Conservation (phyloP, 2,329 filamentous ascomycete genomes). For the Pyrenophora graminea region DNA sequence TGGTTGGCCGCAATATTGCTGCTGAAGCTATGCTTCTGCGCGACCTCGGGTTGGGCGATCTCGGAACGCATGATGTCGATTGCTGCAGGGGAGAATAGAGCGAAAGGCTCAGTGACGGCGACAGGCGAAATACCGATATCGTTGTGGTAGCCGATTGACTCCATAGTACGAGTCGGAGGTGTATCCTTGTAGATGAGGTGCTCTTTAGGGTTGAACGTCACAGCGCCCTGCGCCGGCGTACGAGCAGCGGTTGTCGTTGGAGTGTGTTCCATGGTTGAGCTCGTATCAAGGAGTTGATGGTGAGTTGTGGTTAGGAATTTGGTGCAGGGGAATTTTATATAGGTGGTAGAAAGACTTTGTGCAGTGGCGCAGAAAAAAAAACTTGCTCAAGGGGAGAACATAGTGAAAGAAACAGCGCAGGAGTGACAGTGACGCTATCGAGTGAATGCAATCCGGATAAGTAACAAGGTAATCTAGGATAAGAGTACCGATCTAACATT, state of each 20-base stretch:
- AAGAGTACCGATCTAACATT: too few relatives aligned
- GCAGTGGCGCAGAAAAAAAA: too few relatives aligned
- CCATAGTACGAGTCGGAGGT: constrained; percentile 63
- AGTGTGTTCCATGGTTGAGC: not conserved
- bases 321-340: too few relatives aligned
- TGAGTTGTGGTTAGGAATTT: too few relatives aligned
- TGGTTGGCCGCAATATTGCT: constrained; percentile 64
- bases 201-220: constrained; percentile 57
- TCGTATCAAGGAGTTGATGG: too few relatives aligned
- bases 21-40: constrained; percentile 61
- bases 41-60: constrained; percentile 62
- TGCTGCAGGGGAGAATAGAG: constrained; percentile 65
- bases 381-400: too few relatives aligned
- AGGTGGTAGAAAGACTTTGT: too few relatives aligned
- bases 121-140: constrained; percentile 63
- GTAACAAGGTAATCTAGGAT: too few relatives aligned
- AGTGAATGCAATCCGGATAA: too few relatives aligned
- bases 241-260: not conserved
- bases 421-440: too few relatives aligned
- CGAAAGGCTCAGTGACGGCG: constrained; percentile 68
- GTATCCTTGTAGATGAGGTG: constrained; percentile 61
- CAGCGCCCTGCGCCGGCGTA: constrained; percentile 2
- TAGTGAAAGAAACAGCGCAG: too few relatives aligned
- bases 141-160: constrained; percentile 58
- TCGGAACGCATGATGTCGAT: constrained; percentile 66